A percentile compares a stretch with the other conserved stretches of the same genome.
Conservation (phyloP, 2,329 filamentous ascomycete species). For the Aureobasidium sp. region DNA sequence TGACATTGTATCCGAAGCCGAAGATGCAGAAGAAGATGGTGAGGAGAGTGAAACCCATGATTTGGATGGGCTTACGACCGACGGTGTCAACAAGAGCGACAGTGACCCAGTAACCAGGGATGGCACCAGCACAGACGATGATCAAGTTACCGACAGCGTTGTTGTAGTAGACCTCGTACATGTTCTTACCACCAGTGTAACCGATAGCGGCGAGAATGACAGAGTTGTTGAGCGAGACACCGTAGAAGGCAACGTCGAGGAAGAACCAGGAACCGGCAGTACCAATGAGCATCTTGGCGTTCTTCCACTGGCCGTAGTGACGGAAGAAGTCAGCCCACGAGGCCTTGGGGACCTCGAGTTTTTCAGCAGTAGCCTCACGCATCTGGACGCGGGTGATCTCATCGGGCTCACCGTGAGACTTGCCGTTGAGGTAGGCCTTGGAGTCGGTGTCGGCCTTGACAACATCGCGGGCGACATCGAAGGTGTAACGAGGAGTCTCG, state of each 20-base stretch:
- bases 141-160: constrained; percentile 72
- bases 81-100: constrained; percentile 65
- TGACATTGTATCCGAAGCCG: constrained; percentile 39
- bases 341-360: constrained; percentile 59
- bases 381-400: constrained; percentile 55
- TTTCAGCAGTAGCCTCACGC: constrained; percentile 44
- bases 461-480: constrained; percentile 67
- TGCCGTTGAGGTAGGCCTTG: constrained; percentile 63
- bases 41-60: constrained; percentile 42
- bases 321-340: constrained; percentile 61
- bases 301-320: constrained; percentile 64
- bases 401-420: constrained; percentile 54
- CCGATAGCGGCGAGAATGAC: constrained; percentile 64
- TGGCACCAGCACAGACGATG: constrained; percentile 67
- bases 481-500: constrained; percentile 81
- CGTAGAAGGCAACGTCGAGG: constrained; percentile 53
- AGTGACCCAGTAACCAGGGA: constrained; percentile 76
- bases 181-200: constrained; percentile 55
- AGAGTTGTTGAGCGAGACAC: constrained; percentile 65
- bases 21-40: constrained; percentile 42
- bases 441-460: constrained; percentile 65
- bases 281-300: constrained; percentile 64
- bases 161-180: constrained; percentile 64
- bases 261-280: constrained; percentile 81
- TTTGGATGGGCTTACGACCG: constrained; percentile 69